phyloP scores from a whole-genome alignment of 2,329 filamentous ascomycete species.

The Lecanicillium sp. region DNA sequence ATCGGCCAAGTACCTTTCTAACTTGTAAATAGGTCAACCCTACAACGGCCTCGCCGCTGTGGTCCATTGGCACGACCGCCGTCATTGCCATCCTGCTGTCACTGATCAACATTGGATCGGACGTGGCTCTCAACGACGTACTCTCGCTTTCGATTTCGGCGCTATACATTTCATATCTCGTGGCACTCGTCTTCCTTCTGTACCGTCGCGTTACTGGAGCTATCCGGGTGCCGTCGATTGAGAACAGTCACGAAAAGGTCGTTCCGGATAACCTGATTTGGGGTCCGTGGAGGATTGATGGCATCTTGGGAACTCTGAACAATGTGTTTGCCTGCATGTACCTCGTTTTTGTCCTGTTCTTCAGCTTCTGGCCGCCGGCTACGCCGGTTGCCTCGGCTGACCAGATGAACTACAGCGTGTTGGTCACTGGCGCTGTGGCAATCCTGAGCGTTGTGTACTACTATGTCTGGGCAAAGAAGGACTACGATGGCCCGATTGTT shows the following conservation, averaged over 20 bases:
- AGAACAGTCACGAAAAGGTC: slow-evolving; percentile 5
- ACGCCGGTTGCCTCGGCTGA: slow-evolving; percentile 18
- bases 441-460: slow-evolving; percentile 41
- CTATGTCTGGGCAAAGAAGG: slow-evolving; percentile 28
- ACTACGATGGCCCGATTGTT: slow-evolving; percentile 37
- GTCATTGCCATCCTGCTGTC: slow-evolving; percentile 19
- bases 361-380: slow-evolving; percentile 42
- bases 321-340: slow-evolving; percentile 47
- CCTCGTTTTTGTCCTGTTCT: slow-evolving; percentile 47
- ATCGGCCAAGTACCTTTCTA: too few relatives aligned
- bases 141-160: slow-evolving; percentile 20
- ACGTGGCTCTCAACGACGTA: slow-evolving; percentile 19
- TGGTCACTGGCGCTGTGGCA: slow-evolving; percentile 33
- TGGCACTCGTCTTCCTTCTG: slow-evolving; percentile 18
- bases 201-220: slow-evolving; percentile 20
- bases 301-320: slow-evolving; percentile 43
- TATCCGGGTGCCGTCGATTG: slow-evolving; percentile 13
- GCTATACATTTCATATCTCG: slow-evolving; percentile 22
- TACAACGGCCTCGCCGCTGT: slow-evolving; percentile 19
- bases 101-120: slow-evolving; percentile 24
- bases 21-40: neutral
- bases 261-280: slow-evolving; percentile 28
- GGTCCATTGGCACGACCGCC: slow-evolving; percentile 17
- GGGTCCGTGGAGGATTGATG: slow-evolving; percentile 48
- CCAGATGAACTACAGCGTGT: slow-evolving; percentile 38